A percentile compares a stretch with the other conserved stretches of the same genome.
Evolutionary conservation across 2,329 filamentous ascomycete species (phyloP).

Genomic region (Trichoderma koningiopsis): DNA sequence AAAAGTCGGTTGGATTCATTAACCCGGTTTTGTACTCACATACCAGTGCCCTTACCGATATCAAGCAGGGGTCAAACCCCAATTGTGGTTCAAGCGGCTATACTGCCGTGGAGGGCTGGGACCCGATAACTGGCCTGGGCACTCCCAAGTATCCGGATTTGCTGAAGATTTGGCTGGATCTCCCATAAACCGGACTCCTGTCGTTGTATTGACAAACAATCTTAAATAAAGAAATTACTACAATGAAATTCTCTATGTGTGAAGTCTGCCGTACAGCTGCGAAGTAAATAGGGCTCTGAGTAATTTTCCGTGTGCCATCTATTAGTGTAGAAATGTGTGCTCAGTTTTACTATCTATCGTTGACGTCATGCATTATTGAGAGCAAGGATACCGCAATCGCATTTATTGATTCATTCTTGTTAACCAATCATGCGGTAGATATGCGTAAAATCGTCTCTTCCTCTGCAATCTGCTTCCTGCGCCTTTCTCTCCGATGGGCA

Average conservation of each 20-base stretch:
- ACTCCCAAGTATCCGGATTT: constrained; percentile 27
- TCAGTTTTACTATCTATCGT: neutral
- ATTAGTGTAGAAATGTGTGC: neutral
- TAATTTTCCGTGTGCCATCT: neutral
- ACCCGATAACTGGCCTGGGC: constrained; percentile 26
- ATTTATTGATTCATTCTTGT: neutral
- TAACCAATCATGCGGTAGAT: neutral
- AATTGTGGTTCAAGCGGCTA: constrained; percentile 38
- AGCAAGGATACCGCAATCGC: neutral
- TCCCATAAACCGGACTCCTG: neutral
- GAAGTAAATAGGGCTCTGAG: neutral
- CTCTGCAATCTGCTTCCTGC: neutral
- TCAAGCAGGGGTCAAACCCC: constrained; percentile 42
- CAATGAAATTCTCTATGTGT: neutral
- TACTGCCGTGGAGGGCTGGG: constrained; percentile 26
- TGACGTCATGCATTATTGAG: neutral
- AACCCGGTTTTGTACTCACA: constrained; percentile 44
- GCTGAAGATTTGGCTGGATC: constrained; percentile 20
- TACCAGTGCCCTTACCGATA: constrained; percentile 42
- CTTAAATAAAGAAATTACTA: neutral
- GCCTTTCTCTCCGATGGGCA: constrained; percentile 48
- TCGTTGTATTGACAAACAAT: neutral
- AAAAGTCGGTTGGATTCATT: constrained; percentile 44
- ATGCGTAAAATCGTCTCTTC: neutral
- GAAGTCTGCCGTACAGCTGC: neutral